Base-by-base conservation (phyloP, 805 yeast species). In the Ogataea trehaloabstinens region DNA sequence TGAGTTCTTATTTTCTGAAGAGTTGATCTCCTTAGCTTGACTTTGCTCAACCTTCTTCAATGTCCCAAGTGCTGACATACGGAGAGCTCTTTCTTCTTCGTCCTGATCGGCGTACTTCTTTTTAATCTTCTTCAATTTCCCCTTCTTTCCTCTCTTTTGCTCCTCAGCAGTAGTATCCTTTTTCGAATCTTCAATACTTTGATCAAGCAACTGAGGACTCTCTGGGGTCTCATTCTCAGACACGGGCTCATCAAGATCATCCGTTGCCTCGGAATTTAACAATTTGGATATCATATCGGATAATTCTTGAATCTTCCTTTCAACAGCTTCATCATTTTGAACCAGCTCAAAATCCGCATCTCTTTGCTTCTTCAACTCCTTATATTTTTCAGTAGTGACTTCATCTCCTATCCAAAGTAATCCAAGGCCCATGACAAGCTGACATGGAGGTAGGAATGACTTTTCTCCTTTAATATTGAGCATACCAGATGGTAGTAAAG, bases 51-150 rank as follows among this genome's bases (percentile, higher is more conserved):
- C 64, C 46, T 76, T 80, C 48, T 87, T 88, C 54, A 86, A 67
- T 0, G 95, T 85, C 4, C 98, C 98, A 29, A 91, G 64, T 2
- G 84, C 85, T 42, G 83, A 79, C 85, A 91, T 79, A 48, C 95
- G 73, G 40, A 82, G 52, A 32, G 63, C 53, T 40, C 89, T 74
- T 52, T 91, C 98, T 40, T 85, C 93, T 37, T 87, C 96, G 58
- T 91, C 98, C 63, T 91, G 98, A 43, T 84, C 89, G 3, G 81
- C 87, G 55, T 91, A 91, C 55, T 90, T 91, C 44, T 76, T 71
- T 28, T 82, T 82, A 40, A 88, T 85, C 55, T 86, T 89, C 68
- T 85, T 87, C 61, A 85, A 55, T 56, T 89, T 89, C 28, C 85
- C 83, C 55, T 83, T 87, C 62, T 85, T 88, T 34, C 98, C 97